A percentile compares a stretch with the other conserved stretches of the same genome.
Evolutionary conservation across 2,329 filamentous ascomycete genomes (phyloP).

Genomic region (Elsinoe perseae): DNA sequence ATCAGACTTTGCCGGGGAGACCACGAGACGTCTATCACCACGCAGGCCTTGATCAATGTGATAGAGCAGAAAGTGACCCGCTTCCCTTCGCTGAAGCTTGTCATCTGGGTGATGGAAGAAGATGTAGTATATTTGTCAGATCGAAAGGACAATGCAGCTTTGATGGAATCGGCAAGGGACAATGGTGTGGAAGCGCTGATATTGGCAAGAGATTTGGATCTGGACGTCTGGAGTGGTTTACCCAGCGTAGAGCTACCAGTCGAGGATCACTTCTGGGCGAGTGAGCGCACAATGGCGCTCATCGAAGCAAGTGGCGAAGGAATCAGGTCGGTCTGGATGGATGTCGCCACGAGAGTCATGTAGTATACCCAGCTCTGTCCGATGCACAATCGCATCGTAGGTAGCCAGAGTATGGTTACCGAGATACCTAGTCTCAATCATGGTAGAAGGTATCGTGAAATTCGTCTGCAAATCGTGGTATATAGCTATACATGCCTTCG

Average conservation of each 20-base stretch:
- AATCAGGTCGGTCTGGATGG: not conserved
- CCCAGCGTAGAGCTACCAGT: not conserved
- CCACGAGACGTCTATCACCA: not conserved
- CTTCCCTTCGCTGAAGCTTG: not conserved
- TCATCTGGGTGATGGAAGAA: constrained; percentile 2
- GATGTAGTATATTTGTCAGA: not conserved
- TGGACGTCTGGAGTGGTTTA: not conserved
- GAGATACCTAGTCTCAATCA: no score
- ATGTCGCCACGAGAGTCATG: not conserved
- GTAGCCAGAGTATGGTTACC: no score
- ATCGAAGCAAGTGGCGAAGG: not conserved
- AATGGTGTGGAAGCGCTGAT: not conserved
- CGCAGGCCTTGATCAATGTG: not conserved
- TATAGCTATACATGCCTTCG: not conserved
- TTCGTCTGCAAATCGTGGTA: not conserved
- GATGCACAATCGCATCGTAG: no score
- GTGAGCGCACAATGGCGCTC: not conserved
- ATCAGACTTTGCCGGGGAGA: not conserved
- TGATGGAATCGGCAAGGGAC: not conserved
- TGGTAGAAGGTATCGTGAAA: not conserved
- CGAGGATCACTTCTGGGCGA: not conserved
- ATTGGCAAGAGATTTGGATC: not conserved
- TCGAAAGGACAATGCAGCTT: not conserved
- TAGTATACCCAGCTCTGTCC: no score
- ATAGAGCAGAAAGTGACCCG: not conserved